These are phyloP conservation scores for Puccinia polysora DNA, from an alignment of 1,284 basidiomycete species.

Conservation along the genomic window DNA sequence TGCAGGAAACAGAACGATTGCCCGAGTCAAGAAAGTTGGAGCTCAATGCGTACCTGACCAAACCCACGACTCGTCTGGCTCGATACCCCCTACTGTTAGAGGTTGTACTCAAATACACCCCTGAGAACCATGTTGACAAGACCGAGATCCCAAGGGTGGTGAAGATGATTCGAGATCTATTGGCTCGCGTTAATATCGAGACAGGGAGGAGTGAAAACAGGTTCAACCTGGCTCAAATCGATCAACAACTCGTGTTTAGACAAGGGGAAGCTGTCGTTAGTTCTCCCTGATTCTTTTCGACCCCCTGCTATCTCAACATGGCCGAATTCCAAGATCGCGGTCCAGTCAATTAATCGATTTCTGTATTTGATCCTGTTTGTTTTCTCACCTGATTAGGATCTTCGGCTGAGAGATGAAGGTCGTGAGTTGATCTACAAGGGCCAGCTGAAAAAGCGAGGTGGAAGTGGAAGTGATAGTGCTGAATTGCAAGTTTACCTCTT, in stretches of 20 bases:
- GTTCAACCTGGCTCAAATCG: conserved; percentile 84
- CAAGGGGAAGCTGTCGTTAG: conserved; percentile 62
- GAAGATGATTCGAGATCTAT: conserved; percentile 72
- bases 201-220: conserved; percentile 87
- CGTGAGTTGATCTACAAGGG: conserved; percentile 92
- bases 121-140: conserved; percentile 86
- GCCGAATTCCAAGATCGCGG: neutral
- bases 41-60: conserved; percentile 95
- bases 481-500: conserved; percentile 93
- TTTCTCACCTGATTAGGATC: conserved; percentile 60
- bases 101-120: conserved; percentile 87
- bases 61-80: conserved; percentile 93
- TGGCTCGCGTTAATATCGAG: conserved; percentile 83
- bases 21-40: conserved; percentile 95
- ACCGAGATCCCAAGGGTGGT: conserved; percentile 72
- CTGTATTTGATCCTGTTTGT: neutral
- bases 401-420: conserved; percentile 77
- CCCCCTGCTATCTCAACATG: neutral
- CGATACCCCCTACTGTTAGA: conserved; percentile 90
- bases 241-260: conserved; percentile 78
- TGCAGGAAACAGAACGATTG: conserved; percentile 76
- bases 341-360: neutral
- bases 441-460: conserved; percentile 83
- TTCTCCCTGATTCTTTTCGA: conserved; percentile 6
- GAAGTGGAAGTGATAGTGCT: conserved; percentile 68